Conservation (phyloP, 345 rosid species). For the Aurinia saxatilis region DNA sequence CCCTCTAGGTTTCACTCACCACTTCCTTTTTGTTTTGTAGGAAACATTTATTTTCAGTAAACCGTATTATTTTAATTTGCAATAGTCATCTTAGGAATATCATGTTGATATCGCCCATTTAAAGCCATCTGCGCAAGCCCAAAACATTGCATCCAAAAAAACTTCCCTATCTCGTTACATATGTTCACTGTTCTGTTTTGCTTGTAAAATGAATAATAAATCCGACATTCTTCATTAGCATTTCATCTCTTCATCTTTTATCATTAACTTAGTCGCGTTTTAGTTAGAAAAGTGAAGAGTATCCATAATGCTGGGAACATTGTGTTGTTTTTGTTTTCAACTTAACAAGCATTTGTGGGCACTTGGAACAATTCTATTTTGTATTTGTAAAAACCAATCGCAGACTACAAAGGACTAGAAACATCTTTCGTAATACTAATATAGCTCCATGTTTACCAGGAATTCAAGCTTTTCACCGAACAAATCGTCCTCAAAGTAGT, state of each 20-base stretch:
- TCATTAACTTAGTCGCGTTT: not conserved
- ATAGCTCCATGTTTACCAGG: not conserved
- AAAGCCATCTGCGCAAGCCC: not conserved
- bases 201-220: too few relatives aligned
- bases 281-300: not conserved
- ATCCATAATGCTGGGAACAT: not conserved
- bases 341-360: not conserved
- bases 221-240: not conserved
- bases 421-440: not conserved
- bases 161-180: too few relatives aligned
- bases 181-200: too few relatives aligned
- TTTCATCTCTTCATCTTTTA: not conserved
- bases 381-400: not conserved
- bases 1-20: not conserved
- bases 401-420: not conserved
- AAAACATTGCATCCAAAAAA: too few relatives aligned
- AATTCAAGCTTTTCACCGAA: not conserved
- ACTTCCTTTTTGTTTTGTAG: not conserved
- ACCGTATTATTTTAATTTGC: not conserved
- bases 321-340: not conserved
- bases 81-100: not conserved
- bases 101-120: not conserved
- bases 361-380: too few relatives aligned
- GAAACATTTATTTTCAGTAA: not conserved
- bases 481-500: constrained; percentile 7